Evolutionary conservation across 2,329 filamentous ascomycete genomes (phyloP), one percentile per base, ranked within the genome.

Genomic region (Fusarium penzigii): DNA sequence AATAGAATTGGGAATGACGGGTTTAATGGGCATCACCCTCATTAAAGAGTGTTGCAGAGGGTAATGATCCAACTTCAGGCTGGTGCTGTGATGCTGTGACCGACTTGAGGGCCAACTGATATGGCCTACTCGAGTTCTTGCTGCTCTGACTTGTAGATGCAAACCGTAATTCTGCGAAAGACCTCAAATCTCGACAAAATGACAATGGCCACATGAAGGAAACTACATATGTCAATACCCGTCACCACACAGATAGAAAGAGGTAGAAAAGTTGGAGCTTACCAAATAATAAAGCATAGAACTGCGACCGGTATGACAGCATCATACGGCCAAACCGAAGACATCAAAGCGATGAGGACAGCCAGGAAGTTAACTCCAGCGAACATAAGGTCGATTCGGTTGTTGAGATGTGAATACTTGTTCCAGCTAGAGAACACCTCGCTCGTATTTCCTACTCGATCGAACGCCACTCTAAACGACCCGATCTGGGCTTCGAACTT

Each of bases 401-500:
- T 36, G 13, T 36, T 36, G 32, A 36, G 10, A 14, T 11, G 32
- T 52, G 64, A 5, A 48, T 52, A 32, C 20, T 46, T 36, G 17
- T 34, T 29, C 29, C 42, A 25, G 20, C 20, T 43, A 25, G 29
- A 13, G 17, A 20, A 36, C 39, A 42, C 2, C 8, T 9, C 29
- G 9, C 38, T 53, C 42, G 45, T 10, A 48, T 48, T 34, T 47
- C 12, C 14, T 3, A 46, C 40, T 25, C 49, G 56, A 7, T 57
- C 63, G 16, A 53, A 53, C 12, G 53, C 56, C 17, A 57, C 64
- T 11, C 58, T 53, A 8, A 63, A 62, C 39, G 44, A 52, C 6
- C 61, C 63, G n/a, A 65, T 42, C n/a, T 47, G 56, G 29, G 65
- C 40, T 29, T 65, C 59, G 42, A 65, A 59, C 32, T 40, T 53